Evolutionary conservation across 805 yeast genomes (phyloP).

Genomic region (Metschnikowia borealis): DNA sequence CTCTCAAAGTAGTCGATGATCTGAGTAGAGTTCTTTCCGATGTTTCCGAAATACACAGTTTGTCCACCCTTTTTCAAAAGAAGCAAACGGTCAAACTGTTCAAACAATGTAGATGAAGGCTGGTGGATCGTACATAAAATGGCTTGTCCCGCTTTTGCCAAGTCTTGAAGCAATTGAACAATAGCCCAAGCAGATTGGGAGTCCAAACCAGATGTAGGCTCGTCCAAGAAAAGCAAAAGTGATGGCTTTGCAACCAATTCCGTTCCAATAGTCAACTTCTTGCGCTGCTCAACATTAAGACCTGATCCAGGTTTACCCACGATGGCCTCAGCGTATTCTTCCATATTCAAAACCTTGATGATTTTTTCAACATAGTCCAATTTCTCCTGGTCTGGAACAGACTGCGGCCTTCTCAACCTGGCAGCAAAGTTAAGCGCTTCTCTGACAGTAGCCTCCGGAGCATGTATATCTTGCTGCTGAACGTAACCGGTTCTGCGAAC

Average conservation of each 20-base stretch:
- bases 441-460: slow-evolving; percentile 48
- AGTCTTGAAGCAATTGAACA: slow-evolving; percentile 45
- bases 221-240: slow-evolving; percentile 45
- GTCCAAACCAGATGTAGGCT: slow-evolving; percentile 40
- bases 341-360: slow-evolving; percentile 49
- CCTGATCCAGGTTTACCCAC: slow-evolving; percentile 46
- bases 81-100: slow-evolving; percentile 60
- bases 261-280: slow-evolving; percentile 51
- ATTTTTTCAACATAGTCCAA: slow-evolving; percentile 50
- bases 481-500: slow-evolving; percentile 56
- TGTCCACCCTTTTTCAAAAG: slow-evolving; percentile 31
- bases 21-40: slow-evolving; percentile 13
- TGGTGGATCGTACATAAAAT: slow-evolving; percentile 56
- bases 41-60: slow-evolving; percentile 19
- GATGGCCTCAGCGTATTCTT: slow-evolving; percentile 49
- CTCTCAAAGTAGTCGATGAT: slow-evolving; percentile 13
- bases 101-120: slow-evolving; percentile 45
- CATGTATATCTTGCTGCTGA: slow-evolving; percentile 57
- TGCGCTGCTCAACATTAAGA: slow-evolving; percentile 52
- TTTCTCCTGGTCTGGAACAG: slow-evolving; percentile 42
- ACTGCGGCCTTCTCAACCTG: slow-evolving; percentile 41
- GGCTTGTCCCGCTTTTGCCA: slow-evolving; percentile 54
- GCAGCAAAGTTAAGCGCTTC: slow-evolving; percentile 54
- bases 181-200: slow-evolving; percentile 55
- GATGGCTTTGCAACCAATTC: slow-evolving; percentile 55